Percentiles rank a stretch among this genome's conserved stretches.
Conservation (phyloP, 305 asterid genomes). For the Rubia peregrina region DNA sequence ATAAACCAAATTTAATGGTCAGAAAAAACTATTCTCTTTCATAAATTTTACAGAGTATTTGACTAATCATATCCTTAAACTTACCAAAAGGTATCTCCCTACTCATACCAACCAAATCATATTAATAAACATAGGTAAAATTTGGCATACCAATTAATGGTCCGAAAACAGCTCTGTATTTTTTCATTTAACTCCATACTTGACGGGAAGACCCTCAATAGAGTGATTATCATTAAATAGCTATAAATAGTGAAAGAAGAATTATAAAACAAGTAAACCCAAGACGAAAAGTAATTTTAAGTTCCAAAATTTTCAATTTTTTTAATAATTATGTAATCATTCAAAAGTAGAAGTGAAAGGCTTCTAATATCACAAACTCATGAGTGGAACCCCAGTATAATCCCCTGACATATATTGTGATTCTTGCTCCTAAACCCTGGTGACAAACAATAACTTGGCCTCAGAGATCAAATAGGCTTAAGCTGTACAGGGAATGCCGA, state of each 20-base stretch:
- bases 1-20: not conserved
- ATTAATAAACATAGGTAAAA: not conserved
- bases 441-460: not conserved
- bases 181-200: constrained; percentile 1
- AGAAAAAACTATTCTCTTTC: not conserved
- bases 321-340: not conserved
- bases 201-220: not conserved
- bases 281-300: not conserved
- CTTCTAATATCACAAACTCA: not conserved
- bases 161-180: not conserved
- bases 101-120: not conserved
- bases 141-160: not conserved
- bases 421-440: not conserved
- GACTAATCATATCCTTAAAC: not conserved
- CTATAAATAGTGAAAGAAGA: not conserved
- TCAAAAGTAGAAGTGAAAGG: not conserved
- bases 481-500: not conserved
- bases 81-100: not conserved
- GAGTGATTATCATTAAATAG: not conserved
- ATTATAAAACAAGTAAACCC: not conserved
- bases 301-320: not conserved
- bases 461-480: not conserved
- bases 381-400: too few species aligned
- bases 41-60: not conserved
- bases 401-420: not conserved